Base-by-base conservation (phyloP, 2,329 filamentous ascomycete species). In the Chaetomiaceae sp. region DNA sequence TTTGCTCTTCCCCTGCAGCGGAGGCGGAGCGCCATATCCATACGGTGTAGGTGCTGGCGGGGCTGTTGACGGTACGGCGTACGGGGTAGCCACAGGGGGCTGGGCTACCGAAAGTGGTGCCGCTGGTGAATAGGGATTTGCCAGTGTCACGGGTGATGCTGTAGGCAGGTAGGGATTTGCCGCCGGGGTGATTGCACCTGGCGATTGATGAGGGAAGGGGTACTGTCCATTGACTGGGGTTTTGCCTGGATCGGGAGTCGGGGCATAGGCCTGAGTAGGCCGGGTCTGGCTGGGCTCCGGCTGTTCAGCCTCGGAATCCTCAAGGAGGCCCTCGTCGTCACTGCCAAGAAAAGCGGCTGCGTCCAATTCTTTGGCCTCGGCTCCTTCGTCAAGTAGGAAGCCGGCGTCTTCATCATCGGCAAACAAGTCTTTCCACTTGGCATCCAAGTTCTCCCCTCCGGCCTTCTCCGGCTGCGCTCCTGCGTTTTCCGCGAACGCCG, bases 261-360 rank as follows among this genome's bases (percentile, higher is more conserved):
- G 42, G 27, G 43, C 42, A 24, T 46, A 44, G 12, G 55, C 52
- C 20, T 56, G 53, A 20, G 54, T 51, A 12, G 59, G 44, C 11
- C 54, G 45, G 29, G 63, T 57, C 19, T 62, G 47, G 14, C 54
- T 48, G 32, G 61, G 54, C 35, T 52, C 57, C 3, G 52, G 60
- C 48, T 50, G 57, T 47, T 72, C 62, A 17, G 74, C 67, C 10
- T 71, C 72, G 4, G 75, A 73, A 47, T 90, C 89, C 6, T 95
- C 83, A 9, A 96, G 69, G 50, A 96, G 85, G 0, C 88, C 89
- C 59, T 90, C 86, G 54, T 87, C 86, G 62, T 95, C 90, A 55
- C 90, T 90, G 37, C 86, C 81, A 53, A 90, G 82, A 55, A 91
- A 81, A 1, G 75, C 74, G 20, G 78, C 69, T 1, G 81, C 74